These are phyloP conservation scores for Erythrophleum ivorense DNA, from an alignment of 331 rosid genomes.

Conservation along the genomic window DNA sequence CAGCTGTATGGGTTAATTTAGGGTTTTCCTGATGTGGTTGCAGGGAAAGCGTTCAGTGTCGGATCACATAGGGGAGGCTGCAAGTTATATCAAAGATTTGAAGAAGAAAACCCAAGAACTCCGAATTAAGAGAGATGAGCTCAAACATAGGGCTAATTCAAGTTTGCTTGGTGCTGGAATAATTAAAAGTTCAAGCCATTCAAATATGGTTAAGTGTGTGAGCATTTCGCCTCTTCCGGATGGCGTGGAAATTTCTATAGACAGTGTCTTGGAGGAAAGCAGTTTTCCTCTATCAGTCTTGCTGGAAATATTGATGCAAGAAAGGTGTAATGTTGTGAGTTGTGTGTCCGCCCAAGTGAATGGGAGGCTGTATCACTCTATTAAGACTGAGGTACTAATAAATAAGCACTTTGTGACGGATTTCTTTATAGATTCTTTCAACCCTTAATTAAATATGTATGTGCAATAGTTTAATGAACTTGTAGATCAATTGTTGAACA, in stretches of 20 bases:
- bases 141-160: slow-evolving; percentile 20
- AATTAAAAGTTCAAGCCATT: slow-evolving; percentile 8
- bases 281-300: slow-evolving; percentile 31
- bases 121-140: slow-evolving; percentile 41
- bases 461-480: background rate
- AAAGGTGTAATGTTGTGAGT: slow-evolving; percentile 47
- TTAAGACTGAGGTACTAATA: slow-evolving; percentile 38
- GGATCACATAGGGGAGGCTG: slow-evolving; percentile 46
- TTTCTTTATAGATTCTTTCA: background rate
- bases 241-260: slow-evolving; percentile 39
- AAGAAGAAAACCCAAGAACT: slow-evolving; percentile 36
- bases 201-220: slow-evolving; percentile 25
- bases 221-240: slow-evolving; percentile 29
- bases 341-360: slow-evolving; percentile 38
- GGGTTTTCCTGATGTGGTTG: slow-evolving; percentile 17
- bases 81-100: slow-evolving; percentile 39
- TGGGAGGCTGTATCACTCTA: slow-evolving; percentile 43
- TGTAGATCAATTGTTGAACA: slow-evolving; percentile 30
- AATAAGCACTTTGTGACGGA: slow-evolving; percentile 15
- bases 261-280: slow-evolving; percentile 24
- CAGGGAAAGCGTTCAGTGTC: slow-evolving; percentile 52
- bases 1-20: background rate
- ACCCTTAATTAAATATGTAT: background rate
- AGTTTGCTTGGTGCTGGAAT: slow-evolving; percentile 18
- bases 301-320: slow-evolving; percentile 39